phyloP scores from a whole-genome alignment of 768 basidiomycete genomes.

The Leccinellum luteum region DNA sequence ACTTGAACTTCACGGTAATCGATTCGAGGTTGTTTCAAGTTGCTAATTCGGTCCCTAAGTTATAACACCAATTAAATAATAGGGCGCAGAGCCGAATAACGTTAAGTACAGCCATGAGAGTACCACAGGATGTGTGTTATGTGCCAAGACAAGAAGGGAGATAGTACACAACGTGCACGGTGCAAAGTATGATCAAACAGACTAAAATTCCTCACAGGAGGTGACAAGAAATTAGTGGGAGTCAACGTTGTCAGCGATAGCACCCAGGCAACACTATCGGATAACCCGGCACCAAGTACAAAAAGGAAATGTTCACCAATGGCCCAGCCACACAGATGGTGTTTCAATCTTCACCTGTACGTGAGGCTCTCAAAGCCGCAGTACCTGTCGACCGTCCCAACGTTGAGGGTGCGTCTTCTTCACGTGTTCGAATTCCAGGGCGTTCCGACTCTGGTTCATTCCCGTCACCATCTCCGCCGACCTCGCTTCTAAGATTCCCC shows the following conservation, averaged over 20 bases:
- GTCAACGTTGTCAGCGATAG: neutral
- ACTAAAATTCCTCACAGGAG: neutral
- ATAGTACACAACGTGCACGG: neutral
- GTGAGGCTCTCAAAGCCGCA: constrained; percentile 12
- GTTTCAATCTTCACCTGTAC: constrained; percentile 4
- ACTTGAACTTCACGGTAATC: too few species aligned
- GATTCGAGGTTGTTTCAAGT: too few species aligned
- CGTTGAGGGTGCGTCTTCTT: constrained; percentile 24
- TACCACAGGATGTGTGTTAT: constrained; percentile 5
- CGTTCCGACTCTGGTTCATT: constrained; percentile 5
- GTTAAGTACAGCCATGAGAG: neutral
- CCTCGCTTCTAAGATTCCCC: neutral
- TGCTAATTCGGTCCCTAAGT: too few species aligned
- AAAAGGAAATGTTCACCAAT: neutral
- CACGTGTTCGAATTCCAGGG: constrained; percentile 5
- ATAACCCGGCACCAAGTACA: neutral
- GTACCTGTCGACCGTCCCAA: constrained; percentile 28
- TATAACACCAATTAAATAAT: neutral
- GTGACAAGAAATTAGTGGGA: constrained; percentile 14
- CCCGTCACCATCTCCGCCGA: constrained; percentile 3
- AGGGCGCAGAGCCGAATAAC: neutral
- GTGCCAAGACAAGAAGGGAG: constrained; percentile 2
- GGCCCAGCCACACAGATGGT: neutral
- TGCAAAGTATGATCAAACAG: constrained; percentile 11
- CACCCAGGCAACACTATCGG: neutral